Conservation (phyloP, 1,284 basidiomycete species). For the Apiotrichum gamsii region DNA sequence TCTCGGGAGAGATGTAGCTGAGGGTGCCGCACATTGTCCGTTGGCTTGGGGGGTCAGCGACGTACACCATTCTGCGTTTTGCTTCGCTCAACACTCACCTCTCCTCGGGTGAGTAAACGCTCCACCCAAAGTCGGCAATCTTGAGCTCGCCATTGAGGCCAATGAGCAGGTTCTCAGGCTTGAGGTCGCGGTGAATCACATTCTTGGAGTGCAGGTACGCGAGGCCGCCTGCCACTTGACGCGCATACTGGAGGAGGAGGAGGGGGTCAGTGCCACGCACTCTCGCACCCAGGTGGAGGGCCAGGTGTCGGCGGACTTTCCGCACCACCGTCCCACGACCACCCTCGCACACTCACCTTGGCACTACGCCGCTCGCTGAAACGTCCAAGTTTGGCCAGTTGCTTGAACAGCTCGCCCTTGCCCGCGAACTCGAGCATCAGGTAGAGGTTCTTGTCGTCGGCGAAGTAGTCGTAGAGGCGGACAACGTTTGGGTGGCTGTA, state of each 20-base stretch:
- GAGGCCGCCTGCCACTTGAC: constrained; percentile 94
- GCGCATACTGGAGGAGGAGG: constrained; percentile 76
- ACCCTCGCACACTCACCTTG: constrained; percentile 48
- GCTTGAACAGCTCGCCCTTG: constrained; percentile 91
- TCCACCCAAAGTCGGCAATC: constrained; percentile 99
- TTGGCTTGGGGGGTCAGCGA: constrained; percentile 46
- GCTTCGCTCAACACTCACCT: constrained; percentile 41
- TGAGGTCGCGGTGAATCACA: constrained; percentile 99
- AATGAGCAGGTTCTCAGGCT: constrained; percentile 92
- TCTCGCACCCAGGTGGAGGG: too few relatives aligned
- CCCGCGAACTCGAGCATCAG: constrained; percentile 91
- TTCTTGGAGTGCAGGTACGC: constrained; percentile 88
- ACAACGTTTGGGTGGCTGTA: constrained; percentile 84
- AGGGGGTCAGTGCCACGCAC: not conserved
- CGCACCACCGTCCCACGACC: too few relatives aligned
- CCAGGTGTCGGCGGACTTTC: too few relatives aligned
- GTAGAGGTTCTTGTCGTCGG: constrained; percentile 90
- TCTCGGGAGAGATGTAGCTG: constrained; percentile 94
- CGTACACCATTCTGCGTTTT: not conserved
- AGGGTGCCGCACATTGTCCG: constrained; percentile 87
- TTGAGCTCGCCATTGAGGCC: constrained; percentile 88
- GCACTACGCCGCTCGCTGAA: constrained; percentile 72
- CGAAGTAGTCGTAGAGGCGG: constrained; percentile 93
- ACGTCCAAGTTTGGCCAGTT: constrained; percentile 67
- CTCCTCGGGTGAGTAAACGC: constrained; percentile 74